Evolutionary conservation across 352 stramenopile species (phyloP).

Genomic region (Pythium rishiriense): DNA sequence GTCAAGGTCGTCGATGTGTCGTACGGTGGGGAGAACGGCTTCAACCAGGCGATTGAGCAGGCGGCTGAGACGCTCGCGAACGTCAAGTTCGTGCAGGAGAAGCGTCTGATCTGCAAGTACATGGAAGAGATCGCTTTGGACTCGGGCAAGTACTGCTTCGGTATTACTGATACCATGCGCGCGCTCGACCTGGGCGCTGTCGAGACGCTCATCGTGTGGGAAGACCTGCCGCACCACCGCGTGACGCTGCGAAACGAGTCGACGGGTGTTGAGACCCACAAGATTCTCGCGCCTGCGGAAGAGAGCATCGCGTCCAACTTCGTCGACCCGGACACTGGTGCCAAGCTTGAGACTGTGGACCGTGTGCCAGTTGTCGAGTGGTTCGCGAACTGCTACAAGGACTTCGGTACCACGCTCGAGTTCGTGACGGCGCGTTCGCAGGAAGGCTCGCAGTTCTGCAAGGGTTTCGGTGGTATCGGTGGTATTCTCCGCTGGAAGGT

Average conservation of each 20-base stretch:
- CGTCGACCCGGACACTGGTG: slow-evolving; percentile 92
- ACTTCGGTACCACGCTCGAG: slow-evolving; percentile 98
- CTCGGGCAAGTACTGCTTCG: slow-evolving; percentile 99
- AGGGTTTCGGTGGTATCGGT: slow-evolving; percentile 99
- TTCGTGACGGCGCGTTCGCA: slow-evolving; percentile 98
- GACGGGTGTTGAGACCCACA: slow-evolving; percentile 83
- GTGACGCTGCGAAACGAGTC: slow-evolving; percentile 94
- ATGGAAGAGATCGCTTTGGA: slow-evolving; percentile 99
- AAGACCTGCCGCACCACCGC: slow-evolving; percentile 97
- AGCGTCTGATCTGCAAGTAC: slow-evolving; percentile 99
- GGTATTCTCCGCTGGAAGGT: slow-evolving; percentile 99
- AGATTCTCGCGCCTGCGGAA: slow-evolving; percentile 83
- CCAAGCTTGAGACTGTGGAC: slow-evolving; percentile 97
- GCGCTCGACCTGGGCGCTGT: slow-evolving; percentile 98
- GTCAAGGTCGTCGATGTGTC: slow-evolving; percentile 99
- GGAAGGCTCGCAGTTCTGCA: slow-evolving; percentile 99
- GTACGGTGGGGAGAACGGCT: slow-evolving; percentile 99
- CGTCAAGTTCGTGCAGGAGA: slow-evolving; percentile 99
- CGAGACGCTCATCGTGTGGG: slow-evolving; percentile 99
- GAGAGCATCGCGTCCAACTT: slow-evolving; percentile 96
- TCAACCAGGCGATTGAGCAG: slow-evolving; percentile 99
- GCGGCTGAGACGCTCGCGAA: slow-evolving; percentile 96
- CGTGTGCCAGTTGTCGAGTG: slow-evolving; percentile 98
- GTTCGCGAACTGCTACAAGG: slow-evolving; percentile 99
- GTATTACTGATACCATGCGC: slow-evolving; percentile 98